These are phyloP conservation scores for Termitomyces sp. DNA, from an alignment of 768 basidiomycete genomes.

Conservation along the genomic window DNA sequence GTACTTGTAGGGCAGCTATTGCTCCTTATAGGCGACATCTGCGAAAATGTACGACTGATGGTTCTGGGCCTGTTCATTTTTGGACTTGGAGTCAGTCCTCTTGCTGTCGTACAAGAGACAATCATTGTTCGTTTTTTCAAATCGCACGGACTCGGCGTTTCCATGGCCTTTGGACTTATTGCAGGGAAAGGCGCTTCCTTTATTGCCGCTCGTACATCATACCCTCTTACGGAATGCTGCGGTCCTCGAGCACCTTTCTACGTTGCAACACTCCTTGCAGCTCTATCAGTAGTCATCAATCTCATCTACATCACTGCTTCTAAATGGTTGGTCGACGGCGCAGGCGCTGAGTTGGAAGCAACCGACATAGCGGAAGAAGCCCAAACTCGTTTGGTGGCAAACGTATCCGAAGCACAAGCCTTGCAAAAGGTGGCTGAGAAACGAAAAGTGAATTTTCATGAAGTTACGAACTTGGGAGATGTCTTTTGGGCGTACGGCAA, in stretches of 20 bases:
- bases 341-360: conserved; percentile 61
- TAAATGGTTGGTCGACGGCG: conserved; percentile 55
- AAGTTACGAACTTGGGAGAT: conserved; percentile 65
- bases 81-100: conserved; percentile 72
- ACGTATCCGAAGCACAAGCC: conserved; percentile 53
- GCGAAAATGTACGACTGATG: conserved; percentile 60
- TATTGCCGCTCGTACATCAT: conserved; percentile 66
- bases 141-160: conserved; percentile 66
- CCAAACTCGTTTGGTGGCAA: conserved; percentile 34
- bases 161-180: conserved; percentile 79
- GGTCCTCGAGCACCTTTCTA: conserved; percentile 74
- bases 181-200: conserved; percentile 79
- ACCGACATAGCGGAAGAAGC: conserved; percentile 56
- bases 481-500: conserved; percentile 67
- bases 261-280: conserved; percentile 57
- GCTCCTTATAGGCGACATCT: conserved; percentile 61
- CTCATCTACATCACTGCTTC: conserved; percentile 60
- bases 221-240: conserved; percentile 64
- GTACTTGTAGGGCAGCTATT: conserved; percentile 48
- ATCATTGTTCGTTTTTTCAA: conserved; percentile 82
- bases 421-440: conserved; percentile 63
- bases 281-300: conserved; percentile 63
- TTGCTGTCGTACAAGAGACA: conserved; percentile 80
- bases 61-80: conserved; percentile 73
- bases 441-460: conserved; percentile 50